phyloP scores from a whole-genome alignment of 208 protist species.

The Leishmania lainsoni region DNA sequence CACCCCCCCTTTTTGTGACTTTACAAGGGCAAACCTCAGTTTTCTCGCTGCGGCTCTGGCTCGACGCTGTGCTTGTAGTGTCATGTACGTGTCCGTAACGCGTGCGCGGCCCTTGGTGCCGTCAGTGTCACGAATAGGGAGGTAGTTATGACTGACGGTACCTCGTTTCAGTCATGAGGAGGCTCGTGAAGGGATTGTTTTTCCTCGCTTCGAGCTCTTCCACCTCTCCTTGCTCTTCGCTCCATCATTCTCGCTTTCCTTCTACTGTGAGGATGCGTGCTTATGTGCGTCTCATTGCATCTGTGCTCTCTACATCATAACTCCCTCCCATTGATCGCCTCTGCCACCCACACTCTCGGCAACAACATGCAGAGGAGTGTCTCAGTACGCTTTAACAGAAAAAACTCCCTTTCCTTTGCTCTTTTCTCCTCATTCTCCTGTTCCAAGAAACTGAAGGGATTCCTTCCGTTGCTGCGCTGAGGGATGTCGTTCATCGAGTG shows the following conservation, averaged over 20 bases:
- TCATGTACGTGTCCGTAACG: neutral
- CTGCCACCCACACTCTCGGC: neutral
- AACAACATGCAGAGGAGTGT: neutral
- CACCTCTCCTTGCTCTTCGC: neutral
- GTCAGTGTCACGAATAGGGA: neutral
- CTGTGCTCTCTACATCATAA: constrained; percentile 1
- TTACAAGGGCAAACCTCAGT: neutral
- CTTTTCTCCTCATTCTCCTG: constrained; percentile 3
- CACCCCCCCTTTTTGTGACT: neutral
- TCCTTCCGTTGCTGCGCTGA: constrained; percentile 22
- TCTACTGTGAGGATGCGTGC: neutral
- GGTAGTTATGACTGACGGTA: neutral
- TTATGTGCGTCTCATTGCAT: neutral
- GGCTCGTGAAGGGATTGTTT: neutral
- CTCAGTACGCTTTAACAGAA: neutral
- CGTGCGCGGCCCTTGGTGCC: neutral
- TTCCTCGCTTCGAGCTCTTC: neutral
- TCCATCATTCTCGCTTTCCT: neutral
- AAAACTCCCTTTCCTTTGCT: neutral
- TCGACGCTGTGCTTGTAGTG: neutral
- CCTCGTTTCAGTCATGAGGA: neutral
- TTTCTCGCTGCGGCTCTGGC: neutral
- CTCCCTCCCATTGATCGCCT: neutral
- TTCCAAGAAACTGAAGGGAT: constrained; percentile 22
- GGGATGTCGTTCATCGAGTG: constrained; percentile 57